A percentile compares a stretch with the other conserved stretches of the same genome.
Evolutionary conservation across 495 filamentous ascomycete species (phyloP).

Genomic region (Xylaria palmicola): DNA sequence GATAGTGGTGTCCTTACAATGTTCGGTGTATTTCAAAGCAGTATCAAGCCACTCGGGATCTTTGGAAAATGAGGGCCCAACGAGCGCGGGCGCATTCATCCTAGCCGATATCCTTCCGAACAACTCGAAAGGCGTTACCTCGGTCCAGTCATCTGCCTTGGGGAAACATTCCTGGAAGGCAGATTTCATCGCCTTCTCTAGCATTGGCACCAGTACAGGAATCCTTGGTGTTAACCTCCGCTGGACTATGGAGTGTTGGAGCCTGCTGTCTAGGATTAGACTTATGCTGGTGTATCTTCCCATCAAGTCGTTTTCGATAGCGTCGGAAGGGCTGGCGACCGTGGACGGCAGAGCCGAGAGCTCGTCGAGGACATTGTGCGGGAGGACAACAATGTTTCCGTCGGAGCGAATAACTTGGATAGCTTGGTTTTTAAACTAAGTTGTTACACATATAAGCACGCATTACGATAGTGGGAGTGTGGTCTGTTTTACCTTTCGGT

Average conservation of each 20-base stretch:
- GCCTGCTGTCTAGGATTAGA: slow-evolving; percentile 8
- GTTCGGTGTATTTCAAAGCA: slow-evolving; percentile 10
- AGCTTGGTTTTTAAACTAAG: slow-evolving; percentile 7
- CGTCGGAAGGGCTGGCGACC: slow-evolving; percentile 3
- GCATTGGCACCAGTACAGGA: background rate
- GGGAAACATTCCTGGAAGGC: slow-evolving; percentile 6
- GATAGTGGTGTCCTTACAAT: background rate
- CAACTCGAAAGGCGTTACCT: slow-evolving; percentile 8
- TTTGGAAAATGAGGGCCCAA: background rate
- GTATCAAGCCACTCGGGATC: slow-evolving; percentile 8
- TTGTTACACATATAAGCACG: background rate
- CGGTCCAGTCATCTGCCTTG: slow-evolving; percentile 7
- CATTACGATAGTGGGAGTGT: too few species aligned
- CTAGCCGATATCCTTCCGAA: background rate
- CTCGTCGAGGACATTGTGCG: slow-evolving; percentile 12
- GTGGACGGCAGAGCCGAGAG: slow-evolving; percentile 1
- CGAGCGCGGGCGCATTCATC: background rate
- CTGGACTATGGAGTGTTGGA: slow-evolving; percentile 16
- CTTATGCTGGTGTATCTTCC: slow-evolving; percentile 8
- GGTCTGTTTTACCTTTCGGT: background rate
- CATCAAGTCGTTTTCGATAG: slow-evolving; percentile 9
- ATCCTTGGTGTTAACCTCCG: slow-evolving; percentile 16
- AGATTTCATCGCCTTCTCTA: background rate
- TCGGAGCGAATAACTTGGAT: slow-evolving; percentile 14
- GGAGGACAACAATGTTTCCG: slow-evolving; percentile 6